Conservation (phyloP, 371 early-diverging fungal species). For the Mucor sp. region DNA sequence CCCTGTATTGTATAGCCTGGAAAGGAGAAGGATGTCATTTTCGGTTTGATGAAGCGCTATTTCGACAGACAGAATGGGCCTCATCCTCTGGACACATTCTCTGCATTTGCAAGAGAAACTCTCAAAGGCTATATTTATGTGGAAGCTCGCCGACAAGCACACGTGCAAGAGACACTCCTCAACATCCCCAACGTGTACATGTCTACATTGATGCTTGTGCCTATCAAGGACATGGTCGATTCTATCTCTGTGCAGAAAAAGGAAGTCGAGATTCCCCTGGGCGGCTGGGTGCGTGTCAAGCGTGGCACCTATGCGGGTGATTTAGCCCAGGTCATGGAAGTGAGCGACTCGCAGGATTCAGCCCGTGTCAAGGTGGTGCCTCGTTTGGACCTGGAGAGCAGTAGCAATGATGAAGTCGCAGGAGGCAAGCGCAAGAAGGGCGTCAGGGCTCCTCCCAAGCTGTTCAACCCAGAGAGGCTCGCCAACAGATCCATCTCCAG, state of each 20-base stretch:
- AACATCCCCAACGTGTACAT: constrained; percentile 77
- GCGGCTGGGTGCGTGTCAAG: constrained; percentile 92
- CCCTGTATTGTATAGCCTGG: constrained; percentile 60
- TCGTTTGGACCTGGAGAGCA: constrained; percentile 68
- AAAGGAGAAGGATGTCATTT: constrained; percentile 87
- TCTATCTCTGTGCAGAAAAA: constrained; percentile 81
- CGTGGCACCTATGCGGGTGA: constrained; percentile 97
- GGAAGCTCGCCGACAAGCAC: constrained; percentile 86
- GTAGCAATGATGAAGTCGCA: constrained; percentile 21
- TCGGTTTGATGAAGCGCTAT: constrained; percentile 80
- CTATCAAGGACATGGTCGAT: constrained; percentile 95
- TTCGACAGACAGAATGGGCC: constrained; percentile 67
- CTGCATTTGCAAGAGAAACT: constrained; percentile 88
- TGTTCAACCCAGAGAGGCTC: constrained; percentile 75
- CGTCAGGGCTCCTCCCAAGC: constrained; percentile 62
- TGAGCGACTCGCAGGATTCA: constrained; percentile 77
- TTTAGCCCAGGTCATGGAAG: constrained; percentile 87
- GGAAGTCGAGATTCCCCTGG: constrained; percentile 70
- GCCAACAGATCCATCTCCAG: constrained; percentile 51
- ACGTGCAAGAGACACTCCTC: constrained; percentile 80
- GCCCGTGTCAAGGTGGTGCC: constrained; percentile 91
- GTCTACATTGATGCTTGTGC: constrained; percentile 84
- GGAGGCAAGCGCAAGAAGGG: constrained; percentile 61
- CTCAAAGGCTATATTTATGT: constrained; percentile 96
- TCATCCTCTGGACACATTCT: constrained; percentile 70